These are phyloP conservation scores for Pueraria montana DNA, from an alignment of 306 rosid species.

Conservation along the genomic window DNA sequence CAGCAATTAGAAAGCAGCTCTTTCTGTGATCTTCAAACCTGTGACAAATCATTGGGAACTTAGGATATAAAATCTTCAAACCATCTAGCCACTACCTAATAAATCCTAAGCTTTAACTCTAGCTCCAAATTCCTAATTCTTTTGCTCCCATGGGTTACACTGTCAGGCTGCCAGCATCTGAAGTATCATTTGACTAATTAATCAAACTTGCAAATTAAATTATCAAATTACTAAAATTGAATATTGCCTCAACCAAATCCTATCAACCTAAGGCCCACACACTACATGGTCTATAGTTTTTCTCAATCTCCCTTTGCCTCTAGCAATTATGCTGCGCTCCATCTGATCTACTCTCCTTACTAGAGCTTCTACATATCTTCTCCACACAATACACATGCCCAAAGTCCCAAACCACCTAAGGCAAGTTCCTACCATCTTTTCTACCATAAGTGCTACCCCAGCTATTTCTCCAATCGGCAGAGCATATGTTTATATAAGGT, in stretches of 20 bases:
- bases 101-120: background rate
- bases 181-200: background rate
- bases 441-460: background rate
- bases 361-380: background rate
- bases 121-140: background rate
- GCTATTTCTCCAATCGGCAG: background rate
- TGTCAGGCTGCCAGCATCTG: background rate
- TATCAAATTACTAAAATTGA: background rate
- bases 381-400: background rate
- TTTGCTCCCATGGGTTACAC: background rate
- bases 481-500: background rate
- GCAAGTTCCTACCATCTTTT: background rate
- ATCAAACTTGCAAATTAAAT: slow-evolving; percentile 8
- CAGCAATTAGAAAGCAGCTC: background rate
- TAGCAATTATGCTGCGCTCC: background rate
- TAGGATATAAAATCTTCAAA: background rate
- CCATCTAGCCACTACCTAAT: background rate
- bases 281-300: background rate
- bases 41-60: slow-evolving; percentile 7
- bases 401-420: background rate
- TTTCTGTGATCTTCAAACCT: background rate
- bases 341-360: background rate
- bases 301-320: background rate
- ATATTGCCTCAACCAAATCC: slow-evolving; percentile 8
- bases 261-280: slow-evolving; percentile 7